These are phyloP conservation scores for Ostreobium quekettii DNA, from an alignment of 139 green algal genomes.

Conservation along the genomic window DNA sequence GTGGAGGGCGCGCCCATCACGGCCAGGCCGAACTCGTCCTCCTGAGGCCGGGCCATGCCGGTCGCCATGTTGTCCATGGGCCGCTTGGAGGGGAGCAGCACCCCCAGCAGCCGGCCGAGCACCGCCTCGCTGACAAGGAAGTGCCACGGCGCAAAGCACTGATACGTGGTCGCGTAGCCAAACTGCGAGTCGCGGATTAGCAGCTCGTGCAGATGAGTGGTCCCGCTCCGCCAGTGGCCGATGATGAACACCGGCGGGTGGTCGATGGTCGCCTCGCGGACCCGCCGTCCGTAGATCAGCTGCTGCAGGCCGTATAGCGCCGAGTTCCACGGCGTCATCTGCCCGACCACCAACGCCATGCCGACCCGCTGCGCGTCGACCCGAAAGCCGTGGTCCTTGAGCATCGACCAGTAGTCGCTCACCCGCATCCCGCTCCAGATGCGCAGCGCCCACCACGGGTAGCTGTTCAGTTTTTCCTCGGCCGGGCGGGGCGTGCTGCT, in stretches of 20 bases:
- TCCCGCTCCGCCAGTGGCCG: slow-evolving; percentile 54
- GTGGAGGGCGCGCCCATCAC: too few species aligned
- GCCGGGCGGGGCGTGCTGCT: too few species aligned
- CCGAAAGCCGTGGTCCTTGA: too few species aligned
- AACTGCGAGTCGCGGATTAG: slow-evolving; percentile 40
- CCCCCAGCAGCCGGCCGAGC: slow-evolving; percentile 21
- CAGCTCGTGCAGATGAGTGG: slow-evolving; percentile 64
- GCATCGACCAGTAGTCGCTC: too few species aligned
- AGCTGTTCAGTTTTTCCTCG: too few species aligned
- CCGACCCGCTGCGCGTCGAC: not conserved
- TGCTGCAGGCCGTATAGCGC: not conserved
- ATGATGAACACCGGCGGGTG: slow-evolving; percentile 51
- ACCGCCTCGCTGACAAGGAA: not conserved
- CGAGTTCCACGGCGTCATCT: not conserved
- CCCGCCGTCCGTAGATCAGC: slow-evolving; percentile 25
- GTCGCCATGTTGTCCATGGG: slow-evolving; percentile 65
- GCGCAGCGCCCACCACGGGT: too few species aligned
- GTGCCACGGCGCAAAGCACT: slow-evolving; percentile 24
- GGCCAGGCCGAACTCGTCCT: too few species aligned
- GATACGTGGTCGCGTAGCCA: slow-evolving; percentile 44
- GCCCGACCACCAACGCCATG: not conserved
- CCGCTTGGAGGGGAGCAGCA: slow-evolving; percentile 38
- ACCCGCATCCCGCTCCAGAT: too few species aligned
- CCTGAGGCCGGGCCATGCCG: too few species aligned
- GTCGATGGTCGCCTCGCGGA: slow-evolving; percentile 31